phyloP scores from a whole-genome alignment of 768 basidiomycete genomes.

The Lepiota subincarnata region DNA sequence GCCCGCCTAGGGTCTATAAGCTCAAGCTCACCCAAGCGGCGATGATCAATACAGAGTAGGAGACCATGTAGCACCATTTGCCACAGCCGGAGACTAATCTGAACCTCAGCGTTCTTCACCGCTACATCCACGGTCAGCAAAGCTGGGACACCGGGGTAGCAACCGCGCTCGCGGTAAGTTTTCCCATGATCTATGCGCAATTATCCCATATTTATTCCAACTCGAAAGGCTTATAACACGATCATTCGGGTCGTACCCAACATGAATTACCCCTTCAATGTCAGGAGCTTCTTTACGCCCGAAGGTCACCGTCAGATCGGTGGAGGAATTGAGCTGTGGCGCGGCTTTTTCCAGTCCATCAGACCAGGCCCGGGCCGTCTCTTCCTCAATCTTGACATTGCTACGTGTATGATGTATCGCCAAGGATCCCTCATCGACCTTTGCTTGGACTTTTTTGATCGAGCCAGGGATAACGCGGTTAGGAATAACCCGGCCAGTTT shows the following conservation, averaged over 20 bases:
- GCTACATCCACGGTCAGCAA: constrained; percentile 56
- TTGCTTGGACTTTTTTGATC: constrained; percentile 49
- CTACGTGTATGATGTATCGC: constrained; percentile 73
- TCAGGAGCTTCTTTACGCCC: constrained; percentile 69
- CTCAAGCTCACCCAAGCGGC: constrained; percentile 56
- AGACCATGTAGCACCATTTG: not conserved
- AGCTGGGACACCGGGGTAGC: constrained; percentile 55
- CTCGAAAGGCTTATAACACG: constrained; percentile 63
- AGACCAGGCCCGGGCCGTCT: constrained; percentile 62
- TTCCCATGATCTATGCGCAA: not conserved
- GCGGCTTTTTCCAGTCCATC: constrained; percentile 79
- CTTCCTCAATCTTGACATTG: constrained; percentile 74
- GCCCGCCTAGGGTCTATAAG: constrained; percentile 58
- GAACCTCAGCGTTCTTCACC: constrained; percentile 47
- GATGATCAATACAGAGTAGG: constrained; percentile 29
- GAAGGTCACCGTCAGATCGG: constrained; percentile 48
- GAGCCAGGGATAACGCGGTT: constrained; percentile 1
- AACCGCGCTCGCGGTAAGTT: constrained; percentile 53
- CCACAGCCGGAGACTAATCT: not conserved
- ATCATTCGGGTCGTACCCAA: constrained; percentile 74
- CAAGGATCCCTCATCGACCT: constrained; percentile 55
- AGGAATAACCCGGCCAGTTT: constrained; percentile 22
- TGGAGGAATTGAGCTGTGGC: constrained; percentile 64
- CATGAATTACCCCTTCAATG: constrained; percentile 63
- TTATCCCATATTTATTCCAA: not conserved